These are phyloP conservation scores for Fusarium sp. DNA, from an alignment of 2,329 filamentous ascomycete genomes.

Conservation along the genomic window DNA sequence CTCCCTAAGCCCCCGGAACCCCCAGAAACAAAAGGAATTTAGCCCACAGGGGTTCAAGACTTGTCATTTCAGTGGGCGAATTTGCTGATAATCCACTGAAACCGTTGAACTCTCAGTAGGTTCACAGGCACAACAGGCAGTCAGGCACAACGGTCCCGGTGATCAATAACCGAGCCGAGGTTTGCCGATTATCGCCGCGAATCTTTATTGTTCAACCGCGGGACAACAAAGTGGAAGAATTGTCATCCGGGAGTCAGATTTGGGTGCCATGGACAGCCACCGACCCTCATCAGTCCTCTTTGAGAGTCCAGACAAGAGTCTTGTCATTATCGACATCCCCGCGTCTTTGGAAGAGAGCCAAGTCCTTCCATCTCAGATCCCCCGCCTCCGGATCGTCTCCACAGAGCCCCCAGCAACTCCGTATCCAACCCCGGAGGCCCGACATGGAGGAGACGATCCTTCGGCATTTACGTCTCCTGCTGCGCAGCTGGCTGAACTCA, in stretches of 20 bases:
- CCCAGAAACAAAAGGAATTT: constrained; percentile 27
- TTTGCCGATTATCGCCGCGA: constrained; percentile 49
- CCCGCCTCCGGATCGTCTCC: constrained; percentile 62
- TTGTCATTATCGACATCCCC: constrained; percentile 78
- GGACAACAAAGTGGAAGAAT: constrained; percentile 16
- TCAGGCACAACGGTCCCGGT: constrained; percentile 31
- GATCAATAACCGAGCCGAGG: constrained; percentile 51
- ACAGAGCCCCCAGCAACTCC: constrained; percentile 59
- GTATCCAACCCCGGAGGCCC: constrained; percentile 68
- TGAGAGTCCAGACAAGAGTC: constrained; percentile 55
- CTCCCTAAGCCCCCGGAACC: constrained; percentile 33
- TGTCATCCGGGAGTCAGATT: constrained; percentile 19
- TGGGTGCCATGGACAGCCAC: constrained; percentile 25
- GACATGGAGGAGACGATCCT: constrained; percentile 50
- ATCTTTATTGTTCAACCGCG: constrained; percentile 33
- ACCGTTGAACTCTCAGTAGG: constrained; percentile 17
- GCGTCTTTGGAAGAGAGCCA: constrained; percentile 78
- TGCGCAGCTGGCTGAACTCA: constrained; percentile 68
- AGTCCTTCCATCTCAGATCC: constrained; percentile 57
- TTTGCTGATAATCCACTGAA: constrained; percentile 33
- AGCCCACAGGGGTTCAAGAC: constrained; percentile 13
- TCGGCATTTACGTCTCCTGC: constrained; percentile 56
- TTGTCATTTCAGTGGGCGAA: constrained; percentile 28
- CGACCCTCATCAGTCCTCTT: constrained; percentile 53
- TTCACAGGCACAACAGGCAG: constrained; percentile 11